A percentile compares a stretch with the other conserved stretches of the same genome.
phyloP scores from a whole-genome alignment of 345 rosid genomes.

The Cardamine occulta region DNA sequence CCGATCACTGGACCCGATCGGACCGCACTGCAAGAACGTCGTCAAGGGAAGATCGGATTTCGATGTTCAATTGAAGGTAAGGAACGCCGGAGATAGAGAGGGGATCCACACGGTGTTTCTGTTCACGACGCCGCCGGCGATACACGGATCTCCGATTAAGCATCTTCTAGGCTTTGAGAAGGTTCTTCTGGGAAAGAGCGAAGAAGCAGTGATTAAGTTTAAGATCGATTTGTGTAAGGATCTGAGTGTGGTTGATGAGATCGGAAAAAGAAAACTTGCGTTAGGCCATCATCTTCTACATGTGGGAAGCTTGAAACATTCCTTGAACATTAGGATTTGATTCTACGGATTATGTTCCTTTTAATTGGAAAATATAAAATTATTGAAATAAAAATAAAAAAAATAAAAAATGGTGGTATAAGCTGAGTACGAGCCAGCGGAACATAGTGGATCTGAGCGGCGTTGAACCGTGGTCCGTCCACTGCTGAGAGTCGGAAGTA shows the following conservation, averaged over 20 bases:
- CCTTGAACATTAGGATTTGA: constrained; percentile 56
- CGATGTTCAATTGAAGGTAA: constrained; percentile 57
- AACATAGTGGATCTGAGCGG: background rate
- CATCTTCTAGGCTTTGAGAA: constrained; percentile 75
- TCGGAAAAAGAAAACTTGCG: constrained; percentile 61
- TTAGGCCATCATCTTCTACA: constrained; percentile 76
- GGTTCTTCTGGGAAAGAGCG: constrained; percentile 48
- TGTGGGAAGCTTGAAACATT: constrained; percentile 69
- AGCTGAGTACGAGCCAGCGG: background rate
- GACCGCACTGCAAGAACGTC: constrained; percentile 50
- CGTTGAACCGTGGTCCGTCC: background rate
- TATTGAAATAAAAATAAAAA: background rate
- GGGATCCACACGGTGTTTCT: constrained; percentile 79
- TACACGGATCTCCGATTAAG: constrained; percentile 69
- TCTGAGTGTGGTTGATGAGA: constrained; percentile 75
- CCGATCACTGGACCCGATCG: constrained; percentile 54
- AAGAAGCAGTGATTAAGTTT: constrained; percentile 54
- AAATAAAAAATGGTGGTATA: constrained; percentile 15
- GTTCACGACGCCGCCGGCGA: constrained; percentile 70
- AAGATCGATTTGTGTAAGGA: constrained; percentile 74
- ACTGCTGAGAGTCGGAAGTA: constrained; percentile 1
- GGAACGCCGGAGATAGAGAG: constrained; percentile 52
- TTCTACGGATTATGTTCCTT: background rate
- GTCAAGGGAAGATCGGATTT: constrained; percentile 35
- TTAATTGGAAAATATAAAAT: background rate